phyloP scores from a whole-genome alignment of 2,329 filamentous ascomycete species.

The Fusarium nygamai region DNA sequence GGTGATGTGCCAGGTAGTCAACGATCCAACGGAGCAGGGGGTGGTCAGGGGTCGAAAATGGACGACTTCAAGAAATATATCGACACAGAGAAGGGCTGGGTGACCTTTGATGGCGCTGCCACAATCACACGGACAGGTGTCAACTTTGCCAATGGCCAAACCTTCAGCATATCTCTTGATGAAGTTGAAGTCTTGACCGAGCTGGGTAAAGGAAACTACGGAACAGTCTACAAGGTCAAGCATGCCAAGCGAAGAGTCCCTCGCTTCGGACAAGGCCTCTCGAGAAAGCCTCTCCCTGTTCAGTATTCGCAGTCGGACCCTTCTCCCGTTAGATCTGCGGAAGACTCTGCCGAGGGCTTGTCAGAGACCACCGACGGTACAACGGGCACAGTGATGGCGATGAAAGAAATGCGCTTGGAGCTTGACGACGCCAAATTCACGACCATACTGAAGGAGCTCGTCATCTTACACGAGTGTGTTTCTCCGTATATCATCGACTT shows the following conservation, averaged over 20 bases:
- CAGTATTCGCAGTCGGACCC: constrained; percentile 51
- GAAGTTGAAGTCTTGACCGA: constrained; percentile 94
- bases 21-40: constrained; percentile 48
- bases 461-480: constrained; percentile 93
- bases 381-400: constrained; percentile 90
- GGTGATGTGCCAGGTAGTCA: constrained; percentile 29
- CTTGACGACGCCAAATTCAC: constrained; percentile 96
- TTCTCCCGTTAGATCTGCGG: constrained; percentile 43
- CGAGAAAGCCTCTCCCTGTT: constrained; percentile 56
- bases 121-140: constrained; percentile 89
- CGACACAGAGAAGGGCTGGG: constrained; percentile 88
- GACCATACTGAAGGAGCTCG: constrained; percentile 96
- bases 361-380: constrained; percentile 53
- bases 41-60: constrained; percentile 58
- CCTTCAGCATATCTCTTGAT: constrained; percentile 93
- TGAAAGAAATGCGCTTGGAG: constrained; percentile 98
- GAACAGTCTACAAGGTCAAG: constrained; percentile 95
- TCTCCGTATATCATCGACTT: constrained; percentile 99
- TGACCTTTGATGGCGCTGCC: constrained; percentile 94
- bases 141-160: constrained; percentile 88
- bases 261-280: constrained; percentile 68
- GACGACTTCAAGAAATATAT: constrained; percentile 80
- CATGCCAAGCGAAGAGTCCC: constrained; percentile 75
- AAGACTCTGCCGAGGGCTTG: constrained; percentile 44
- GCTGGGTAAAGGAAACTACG: constrained; percentile 97